phyloP scores from a whole-genome alignment of 306 rosid species.

The Mimosa pudica region DNA sequence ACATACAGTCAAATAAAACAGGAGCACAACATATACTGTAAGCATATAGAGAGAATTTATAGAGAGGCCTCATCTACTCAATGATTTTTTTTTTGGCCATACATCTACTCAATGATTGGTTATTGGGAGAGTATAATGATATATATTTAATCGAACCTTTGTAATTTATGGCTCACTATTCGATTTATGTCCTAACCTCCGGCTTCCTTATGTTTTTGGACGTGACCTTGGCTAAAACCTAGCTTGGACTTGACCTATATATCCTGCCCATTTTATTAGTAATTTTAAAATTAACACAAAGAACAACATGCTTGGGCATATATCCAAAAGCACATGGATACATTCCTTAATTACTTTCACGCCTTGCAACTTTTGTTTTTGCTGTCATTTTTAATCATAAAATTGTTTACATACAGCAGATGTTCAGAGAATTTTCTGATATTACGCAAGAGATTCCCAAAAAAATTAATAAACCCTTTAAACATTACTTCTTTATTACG shows the following conservation, averaged over 20 bases:
- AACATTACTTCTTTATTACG: conserved; percentile 31
- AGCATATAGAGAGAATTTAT: neutral
- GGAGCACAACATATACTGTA: neutral
- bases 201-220: conserved; percentile 18
- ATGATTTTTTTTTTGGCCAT: too few relatives aligned
- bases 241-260: conserved; percentile 1
- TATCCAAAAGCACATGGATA: conserved; percentile 50
- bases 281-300: neutral
- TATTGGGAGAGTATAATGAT: too few relatives aligned
- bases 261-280: neutral
- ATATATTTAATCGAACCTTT: neutral
- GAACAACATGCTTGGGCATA: neutral
- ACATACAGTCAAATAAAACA: neutral
- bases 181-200: conserved; percentile 16
- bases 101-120: conserved; percentile 9
- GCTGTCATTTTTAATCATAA: conserved; percentile 31
- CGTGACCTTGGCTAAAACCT: conserved; percentile 10
- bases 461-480: conserved; percentile 23
- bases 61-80: neutral
- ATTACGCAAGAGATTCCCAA: conserved; percentile 33
- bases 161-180: conserved; percentile 5
- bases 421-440: conserved; percentile 41
- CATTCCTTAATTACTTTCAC: conserved; percentile 51
- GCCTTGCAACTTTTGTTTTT: conserved; percentile 45
- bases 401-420: conserved; percentile 30